A percentile compares a stretch with the other conserved stretches of the same genome.
These are phyloP conservation scores for Candida gigantensis DNA, from an alignment of 1,139 yeast species.

Conservation along the genomic window DNA sequence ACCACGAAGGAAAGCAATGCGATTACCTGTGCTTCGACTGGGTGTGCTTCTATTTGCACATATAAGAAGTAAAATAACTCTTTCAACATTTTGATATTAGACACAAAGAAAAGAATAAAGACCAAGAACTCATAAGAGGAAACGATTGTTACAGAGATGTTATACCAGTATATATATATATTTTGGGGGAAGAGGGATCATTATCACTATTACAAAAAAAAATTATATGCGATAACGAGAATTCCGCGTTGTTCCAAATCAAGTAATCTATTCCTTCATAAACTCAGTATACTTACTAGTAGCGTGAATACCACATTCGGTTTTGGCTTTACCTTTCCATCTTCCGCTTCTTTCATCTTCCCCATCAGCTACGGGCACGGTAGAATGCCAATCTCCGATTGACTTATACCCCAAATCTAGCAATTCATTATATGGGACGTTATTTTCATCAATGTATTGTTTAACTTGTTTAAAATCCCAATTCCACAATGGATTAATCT, in stretches of 20 bases:
- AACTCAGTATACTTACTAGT: slow-evolving; percentile 70
- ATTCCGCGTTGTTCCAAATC: slow-evolving; percentile 5
- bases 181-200: no score
- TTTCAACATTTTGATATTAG: slow-evolving; percentile 4
- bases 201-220: neutral
- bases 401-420: slow-evolving; percentile 87
- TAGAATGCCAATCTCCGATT: slow-evolving; percentile 95
- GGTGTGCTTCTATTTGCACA: slow-evolving; percentile 1
- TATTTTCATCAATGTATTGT: slow-evolving; percentile 61
- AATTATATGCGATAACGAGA: neutral
- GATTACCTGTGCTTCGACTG: slow-evolving; percentile 4
- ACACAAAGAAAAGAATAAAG: neutral
- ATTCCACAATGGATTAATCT: slow-evolving; percentile 85
- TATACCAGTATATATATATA: no score
- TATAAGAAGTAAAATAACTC: neutral
- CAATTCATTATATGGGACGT: slow-evolving; percentile 84
- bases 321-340: slow-evolving; percentile 91
- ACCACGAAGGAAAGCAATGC: slow-evolving; percentile 10
- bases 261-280: slow-evolving; percentile 20
- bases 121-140: neutral
- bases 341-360: slow-evolving; percentile 96
- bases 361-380: slow-evolving; percentile 84
- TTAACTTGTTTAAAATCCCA: slow-evolving; percentile 81
- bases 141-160: neutral
- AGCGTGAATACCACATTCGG: slow-evolving; percentile 95